A percentile compares a stretch with the other conserved stretches of the same genome.
These are phyloP conservation scores for Rhodocollybia butyracea DNA, from an alignment of 768 basidiomycete genomes.

Conservation along the genomic window DNA sequence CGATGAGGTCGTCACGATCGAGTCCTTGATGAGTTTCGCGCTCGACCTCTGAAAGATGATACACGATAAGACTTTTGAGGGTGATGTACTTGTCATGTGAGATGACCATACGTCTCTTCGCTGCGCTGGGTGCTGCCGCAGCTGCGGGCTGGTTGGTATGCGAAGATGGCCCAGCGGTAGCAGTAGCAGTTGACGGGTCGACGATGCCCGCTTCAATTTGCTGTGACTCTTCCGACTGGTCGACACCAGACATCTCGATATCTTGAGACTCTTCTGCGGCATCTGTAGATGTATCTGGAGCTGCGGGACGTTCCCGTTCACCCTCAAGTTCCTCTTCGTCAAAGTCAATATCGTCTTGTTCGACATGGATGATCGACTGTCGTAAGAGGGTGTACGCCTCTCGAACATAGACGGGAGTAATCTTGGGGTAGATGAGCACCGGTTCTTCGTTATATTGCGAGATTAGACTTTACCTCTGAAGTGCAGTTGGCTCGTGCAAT, in stretches of 20 bases:
- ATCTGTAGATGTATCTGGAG: conserved; percentile 27
- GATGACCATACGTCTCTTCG: conserved; percentile 82
- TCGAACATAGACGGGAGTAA: conserved; percentile 89
- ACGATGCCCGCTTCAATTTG: conserved; percentile 47
- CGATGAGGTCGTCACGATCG: conserved; percentile 88
- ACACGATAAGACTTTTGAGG: conserved; percentile 83
- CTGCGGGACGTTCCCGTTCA: conserved; percentile 39
- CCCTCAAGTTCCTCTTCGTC: conserved; percentile 83
- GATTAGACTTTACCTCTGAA: conserved; percentile 57
- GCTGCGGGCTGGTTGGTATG: conserved; percentile 34
- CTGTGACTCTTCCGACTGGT: conserved; percentile 53
- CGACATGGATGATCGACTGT: conserved; percentile 98
- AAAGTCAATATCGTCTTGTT: conserved; percentile 97
- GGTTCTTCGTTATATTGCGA: background rate
- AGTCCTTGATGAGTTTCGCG: conserved; percentile 71
- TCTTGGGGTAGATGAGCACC: conserved; percentile 41
- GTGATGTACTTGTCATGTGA: conserved; percentile 94
- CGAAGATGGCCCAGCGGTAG: conserved; percentile 28
- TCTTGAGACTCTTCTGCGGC: conserved; percentile 51
- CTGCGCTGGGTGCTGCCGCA: conserved; percentile 36
- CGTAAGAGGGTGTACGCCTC: conserved; percentile 93
- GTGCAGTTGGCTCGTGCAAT: conserved; percentile 97
- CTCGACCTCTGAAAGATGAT: conserved; percentile 79
- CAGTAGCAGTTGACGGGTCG: conserved; percentile 27
- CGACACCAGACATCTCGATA: conserved; percentile 54